Conservation (phyloP, 768 basidiomycete genomes). For the Hericium coralloides region DNA sequence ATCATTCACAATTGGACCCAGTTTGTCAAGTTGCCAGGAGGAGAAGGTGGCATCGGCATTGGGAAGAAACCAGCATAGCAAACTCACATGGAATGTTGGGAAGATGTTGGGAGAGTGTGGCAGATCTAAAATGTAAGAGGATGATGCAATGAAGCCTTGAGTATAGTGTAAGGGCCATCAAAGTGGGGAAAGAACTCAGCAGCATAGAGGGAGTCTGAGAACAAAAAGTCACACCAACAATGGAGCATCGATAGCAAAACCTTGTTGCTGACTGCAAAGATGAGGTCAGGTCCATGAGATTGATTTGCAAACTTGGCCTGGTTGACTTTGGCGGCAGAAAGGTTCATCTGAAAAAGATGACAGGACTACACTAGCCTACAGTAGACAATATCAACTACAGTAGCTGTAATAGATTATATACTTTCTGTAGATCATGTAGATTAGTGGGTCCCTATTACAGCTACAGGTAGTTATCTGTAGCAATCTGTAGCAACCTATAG, state of each 20-base stretch:
- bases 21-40: too few species aligned
- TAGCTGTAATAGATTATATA: too few species aligned
- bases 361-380: neutral
- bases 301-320: neutral
- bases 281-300: neutral
- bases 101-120: neutral
- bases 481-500: neutral
- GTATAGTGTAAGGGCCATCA: slow-evolving; percentile 20
- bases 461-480: too few species aligned
- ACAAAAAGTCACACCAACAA: slow-evolving; percentile 19
- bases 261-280: slow-evolving; percentile 21
- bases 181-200: slow-evolving; percentile 34
- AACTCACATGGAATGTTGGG: neutral
- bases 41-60: too few species aligned
- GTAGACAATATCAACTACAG: neutral
- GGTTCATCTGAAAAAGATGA: slow-evolving; percentile 16
- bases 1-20: too few species aligned
- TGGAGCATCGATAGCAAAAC: slow-evolving; percentile 30
- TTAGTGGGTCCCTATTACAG: too few species aligned
- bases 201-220: slow-evolving; percentile 17
- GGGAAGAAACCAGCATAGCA: too few species aligned
- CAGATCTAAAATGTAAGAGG: slow-evolving; percentile 10
- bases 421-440: too few species aligned
- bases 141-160: slow-evolving; percentile 9
- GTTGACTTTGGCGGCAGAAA: neutral